Percentiles rank a stretch among this genome's conserved stretches.
Conservation (phyloP, 1,284 basidiomycete genomes). For the Cutaneotrichosporon sp. region DNA sequence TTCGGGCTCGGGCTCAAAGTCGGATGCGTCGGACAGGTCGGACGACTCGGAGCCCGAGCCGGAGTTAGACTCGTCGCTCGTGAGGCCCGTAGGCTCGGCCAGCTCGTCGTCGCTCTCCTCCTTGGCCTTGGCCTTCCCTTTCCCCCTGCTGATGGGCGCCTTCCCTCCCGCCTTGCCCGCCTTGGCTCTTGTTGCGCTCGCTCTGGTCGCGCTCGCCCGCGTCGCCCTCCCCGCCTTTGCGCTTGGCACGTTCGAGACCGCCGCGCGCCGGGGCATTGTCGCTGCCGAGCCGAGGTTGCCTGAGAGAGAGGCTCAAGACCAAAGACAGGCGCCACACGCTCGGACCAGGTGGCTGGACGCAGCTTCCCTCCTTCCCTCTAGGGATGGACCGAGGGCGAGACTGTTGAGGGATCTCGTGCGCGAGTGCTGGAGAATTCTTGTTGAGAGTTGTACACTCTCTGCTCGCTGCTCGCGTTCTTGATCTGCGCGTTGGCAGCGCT, state of each 20-base stretch:
- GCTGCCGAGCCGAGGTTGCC: no score
- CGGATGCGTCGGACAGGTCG: slow-evolving; percentile 22
- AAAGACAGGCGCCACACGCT: neutral
- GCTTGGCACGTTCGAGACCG: neutral
- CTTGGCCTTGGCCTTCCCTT: neutral
- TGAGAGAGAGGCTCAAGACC: no score
- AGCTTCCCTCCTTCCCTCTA: neutral
- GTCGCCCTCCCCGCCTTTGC: neutral
- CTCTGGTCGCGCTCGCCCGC: neutral
- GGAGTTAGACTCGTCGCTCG: slow-evolving; percentile 25
- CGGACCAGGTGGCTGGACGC: slow-evolving; percentile 6
- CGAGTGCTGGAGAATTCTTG: neutral
- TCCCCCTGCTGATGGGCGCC: neutral
- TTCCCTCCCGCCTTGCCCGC: neutral
- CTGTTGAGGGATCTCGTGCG: neutral
- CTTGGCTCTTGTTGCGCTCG: no score
- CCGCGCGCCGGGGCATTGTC: slow-evolving; percentile 4
- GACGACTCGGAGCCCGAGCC: slow-evolving; percentile 14
- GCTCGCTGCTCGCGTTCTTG: neutral
- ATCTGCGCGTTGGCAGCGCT: neutral
- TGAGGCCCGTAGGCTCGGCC: slow-evolving; percentile 41
- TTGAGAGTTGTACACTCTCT: neutral
- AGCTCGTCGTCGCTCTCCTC: slow-evolving; percentile 12
- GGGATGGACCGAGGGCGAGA: neutral
- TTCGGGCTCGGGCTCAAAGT: slow-evolving; percentile 28